Base-by-base conservation (phyloP, 2,329 filamentous ascomycete species). In the Sordariomycetes sp. region DNA sequence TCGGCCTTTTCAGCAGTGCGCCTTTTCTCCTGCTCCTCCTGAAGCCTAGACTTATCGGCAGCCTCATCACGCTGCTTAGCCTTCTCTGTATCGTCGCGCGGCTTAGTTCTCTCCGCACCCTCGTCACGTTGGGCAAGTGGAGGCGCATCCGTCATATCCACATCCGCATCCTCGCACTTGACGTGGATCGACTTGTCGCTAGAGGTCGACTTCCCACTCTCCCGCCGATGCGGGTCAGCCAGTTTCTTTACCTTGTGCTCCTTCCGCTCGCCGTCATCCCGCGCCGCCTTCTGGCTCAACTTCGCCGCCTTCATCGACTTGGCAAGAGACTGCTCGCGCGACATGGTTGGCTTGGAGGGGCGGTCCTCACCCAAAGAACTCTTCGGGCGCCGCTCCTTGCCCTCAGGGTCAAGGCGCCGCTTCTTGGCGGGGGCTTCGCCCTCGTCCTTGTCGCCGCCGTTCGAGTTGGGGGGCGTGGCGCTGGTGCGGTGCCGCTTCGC, bases 401-500 rank as follows among this genome's bases (percentile, higher is more conserved):
- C 65, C 17, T 84, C 80, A 1, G 67, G 63, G 59, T 85, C 82
- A 2, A 86, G 64, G 36, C 79, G 80, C 58, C 82, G 74, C 65
- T 86, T 86, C 65, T 85, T 86, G 20, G 71, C 61, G 17, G 80
- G 74, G 10, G 65, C 72, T 57, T 82, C 80, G 48, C 66, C 65
- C 34, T 74, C 72, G 35, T 82, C 80, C 62, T 78, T 81, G 15
- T 81, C 78, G 22, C 74, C 71, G 59, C 74, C 77, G n/a, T 73
- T 72, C 45, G 67, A 66, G 34, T 72, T 69, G 32, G 82, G 78
- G 1, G 82, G 81, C 0, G 82, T 84, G 54, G 76, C 74, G 61
- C 82, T 86, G 34, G 74, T 73, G 32, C 82, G 75, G 62, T 79
- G 79, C 50, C 82, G 73, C 66, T 85, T 86, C 7, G 78, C 69